These are phyloP conservation scores for Waltergamsia citrina DNA, from an alignment of 2,329 filamentous ascomycete genomes.

Conservation along the genomic window DNA sequence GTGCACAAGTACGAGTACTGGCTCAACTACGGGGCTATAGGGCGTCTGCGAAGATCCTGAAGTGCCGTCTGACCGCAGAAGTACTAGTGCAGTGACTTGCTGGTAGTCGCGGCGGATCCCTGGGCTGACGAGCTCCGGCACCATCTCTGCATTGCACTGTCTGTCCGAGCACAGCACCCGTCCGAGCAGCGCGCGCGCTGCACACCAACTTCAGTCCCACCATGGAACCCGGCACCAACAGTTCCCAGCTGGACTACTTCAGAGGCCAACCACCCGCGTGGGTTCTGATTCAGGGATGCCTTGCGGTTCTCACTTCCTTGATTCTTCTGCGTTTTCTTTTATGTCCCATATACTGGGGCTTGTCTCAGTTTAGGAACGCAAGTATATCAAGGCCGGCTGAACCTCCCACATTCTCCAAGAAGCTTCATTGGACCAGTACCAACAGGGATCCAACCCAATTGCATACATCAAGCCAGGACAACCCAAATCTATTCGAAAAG, in stretches of 20 bases:
- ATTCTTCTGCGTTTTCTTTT: constrained; percentile 22
- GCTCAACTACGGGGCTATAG: too few species aligned
- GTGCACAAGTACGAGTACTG: too few species aligned
- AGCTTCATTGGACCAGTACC: background rate
- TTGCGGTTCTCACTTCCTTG: constrained; percentile 23
- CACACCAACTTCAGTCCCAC: constrained; percentile 5
- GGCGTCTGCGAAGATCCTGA: too few species aligned
- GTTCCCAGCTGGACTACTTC: constrained; percentile 19
- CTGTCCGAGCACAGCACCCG: constrained; percentile 11
- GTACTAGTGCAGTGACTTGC: constrained; percentile 3
- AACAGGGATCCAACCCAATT: background rate
- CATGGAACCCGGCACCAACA: constrained; percentile 18
- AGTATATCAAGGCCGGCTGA: too few species aligned
- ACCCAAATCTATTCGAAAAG: background rate
- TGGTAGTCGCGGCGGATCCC: constrained; percentile 2
- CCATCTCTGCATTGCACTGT: too few species aligned
- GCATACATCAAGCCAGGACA: background rate
- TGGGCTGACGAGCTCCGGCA: constrained; percentile 7
- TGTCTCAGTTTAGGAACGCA: too few species aligned
- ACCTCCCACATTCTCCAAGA: too few species aligned
- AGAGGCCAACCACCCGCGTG: constrained; percentile 18
- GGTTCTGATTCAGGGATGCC: constrained; percentile 15
- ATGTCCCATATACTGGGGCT: too few species aligned
- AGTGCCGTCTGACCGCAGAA: constrained; percentile 7
- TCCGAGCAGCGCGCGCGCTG: constrained; percentile 15